Percentiles rank a stretch among this genome's conserved stretches.
Evolutionary conservation across 176 grass and related monocot species (phyloP).

Genomic region (Themeda triandra): DNA sequence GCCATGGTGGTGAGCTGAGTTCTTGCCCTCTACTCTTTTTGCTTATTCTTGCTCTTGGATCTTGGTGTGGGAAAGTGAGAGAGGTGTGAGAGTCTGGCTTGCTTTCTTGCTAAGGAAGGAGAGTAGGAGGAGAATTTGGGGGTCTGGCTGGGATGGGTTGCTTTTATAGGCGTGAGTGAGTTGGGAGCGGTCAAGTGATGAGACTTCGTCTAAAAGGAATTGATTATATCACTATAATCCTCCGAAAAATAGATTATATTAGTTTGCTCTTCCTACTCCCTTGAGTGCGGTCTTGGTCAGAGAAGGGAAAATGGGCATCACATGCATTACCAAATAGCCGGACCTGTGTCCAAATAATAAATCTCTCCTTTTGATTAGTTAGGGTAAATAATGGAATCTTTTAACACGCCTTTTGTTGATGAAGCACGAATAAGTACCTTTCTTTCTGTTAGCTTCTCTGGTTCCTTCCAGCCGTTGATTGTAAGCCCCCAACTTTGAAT

Average conservation of each 20-base stretch:
- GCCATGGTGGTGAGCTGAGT: conserved; percentile 37
- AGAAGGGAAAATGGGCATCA: not conserved
- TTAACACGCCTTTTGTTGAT: not conserved
- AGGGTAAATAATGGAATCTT: not conserved
- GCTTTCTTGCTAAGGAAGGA: not conserved
- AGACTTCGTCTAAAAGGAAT: not conserved
- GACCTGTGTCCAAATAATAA: not conserved
- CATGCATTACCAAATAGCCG: no score
- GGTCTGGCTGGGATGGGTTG: not conserved
- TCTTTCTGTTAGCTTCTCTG: not conserved
- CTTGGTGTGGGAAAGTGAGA: not conserved
- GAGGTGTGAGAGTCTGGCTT: not conserved
- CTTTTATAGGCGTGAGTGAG: not conserved
- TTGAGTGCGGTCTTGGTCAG: not conserved
- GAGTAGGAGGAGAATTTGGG: not conserved
- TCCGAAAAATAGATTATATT: not conserved
- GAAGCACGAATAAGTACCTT: not conserved
- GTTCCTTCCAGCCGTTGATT: not conserved
- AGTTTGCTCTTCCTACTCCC: not conserved
- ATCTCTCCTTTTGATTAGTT: not conserved
- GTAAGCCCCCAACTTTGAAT: not conserved
- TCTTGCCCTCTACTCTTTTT: not conserved
- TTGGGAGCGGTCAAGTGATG: no score
- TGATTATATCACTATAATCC: not conserved
- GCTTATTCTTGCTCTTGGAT: not conserved